Conservation (phyloP, 331 rosid species). For the Rosa hybrid region DNA sequence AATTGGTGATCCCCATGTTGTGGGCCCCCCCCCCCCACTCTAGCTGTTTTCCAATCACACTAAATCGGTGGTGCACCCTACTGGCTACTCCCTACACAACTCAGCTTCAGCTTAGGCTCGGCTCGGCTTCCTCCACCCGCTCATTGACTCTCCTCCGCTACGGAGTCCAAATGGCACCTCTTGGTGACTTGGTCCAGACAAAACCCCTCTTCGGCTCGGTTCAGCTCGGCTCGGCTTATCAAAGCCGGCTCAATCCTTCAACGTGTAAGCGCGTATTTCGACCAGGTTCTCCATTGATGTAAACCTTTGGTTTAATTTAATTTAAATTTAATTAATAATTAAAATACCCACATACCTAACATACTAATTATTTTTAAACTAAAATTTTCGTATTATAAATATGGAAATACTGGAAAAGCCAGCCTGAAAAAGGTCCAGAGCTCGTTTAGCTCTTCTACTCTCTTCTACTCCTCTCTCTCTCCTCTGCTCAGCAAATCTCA, state of each 20-base stretch:
- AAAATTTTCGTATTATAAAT: not conserved
- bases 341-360: not conserved
- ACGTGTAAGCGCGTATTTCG: conserved; percentile 22
- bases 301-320: not conserved
- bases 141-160: not conserved
- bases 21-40: conserved; percentile 45
- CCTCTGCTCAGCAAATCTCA: conserved; percentile 26
- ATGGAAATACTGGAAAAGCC: conserved; percentile 23
- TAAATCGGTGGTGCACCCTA: not conserved
- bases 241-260: not conserved
- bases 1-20: conserved; percentile 32
- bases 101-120: not conserved
- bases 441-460: conserved; percentile 3
- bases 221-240: not conserved
- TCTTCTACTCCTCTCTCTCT: not conserved
- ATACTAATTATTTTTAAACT: not conserved
- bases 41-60: conserved; percentile 39
- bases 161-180: not conserved
- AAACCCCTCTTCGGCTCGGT: not conserved
- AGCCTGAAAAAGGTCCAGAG: conserved; percentile 27
- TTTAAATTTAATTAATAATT: not conserved
- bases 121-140: not conserved
- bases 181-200: not conserved
- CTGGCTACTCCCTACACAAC: too few relatives aligned
- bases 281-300: conserved; percentile 11